A percentile compares a stretch with the other conserved stretches of the same genome.
Evolutionary conservation across 371 early-diverging fungal genomes (phyloP).

Genomic region (Zychaea mexicana): DNA sequence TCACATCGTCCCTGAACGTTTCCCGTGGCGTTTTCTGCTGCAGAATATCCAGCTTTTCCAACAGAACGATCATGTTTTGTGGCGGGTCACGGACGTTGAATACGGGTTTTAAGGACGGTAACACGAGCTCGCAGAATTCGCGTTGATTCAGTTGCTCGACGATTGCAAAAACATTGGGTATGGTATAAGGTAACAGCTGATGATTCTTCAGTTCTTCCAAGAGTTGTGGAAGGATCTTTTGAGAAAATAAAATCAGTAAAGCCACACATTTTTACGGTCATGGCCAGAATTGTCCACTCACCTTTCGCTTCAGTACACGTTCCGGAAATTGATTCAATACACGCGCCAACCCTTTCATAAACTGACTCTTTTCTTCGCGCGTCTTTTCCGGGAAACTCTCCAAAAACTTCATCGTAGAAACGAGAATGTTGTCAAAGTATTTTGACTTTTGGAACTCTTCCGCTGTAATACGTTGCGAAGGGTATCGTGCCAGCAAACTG

Average conservation of each 20-base stretch:
- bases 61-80: constrained; percentile 63
- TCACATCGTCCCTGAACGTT: constrained; percentile 67
- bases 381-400: constrained; percentile 82
- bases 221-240: constrained; percentile 70
- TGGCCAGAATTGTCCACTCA: constrained; percentile 13
- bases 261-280: neutral
- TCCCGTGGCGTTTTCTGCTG: constrained; percentile 65
- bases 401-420: constrained; percentile 80
- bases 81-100: constrained; percentile 65
- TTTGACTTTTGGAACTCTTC: constrained; percentile 65
- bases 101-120: constrained; percentile 68
- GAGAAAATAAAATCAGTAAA: neutral
- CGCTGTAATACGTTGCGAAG: constrained; percentile 62
- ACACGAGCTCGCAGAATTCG: constrained; percentile 66
- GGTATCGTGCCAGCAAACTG: constrained; percentile 55
- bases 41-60: constrained; percentile 65
- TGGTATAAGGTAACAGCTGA: constrained; percentile 66
- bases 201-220: constrained; percentile 78
- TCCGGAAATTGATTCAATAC: constrained; percentile 77
- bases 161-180: constrained; percentile 77
- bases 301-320: constrained; percentile 67
- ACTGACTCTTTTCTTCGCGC: constrained; percentile 75
- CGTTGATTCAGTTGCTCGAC: constrained; percentile 58
- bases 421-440: constrained; percentile 80
- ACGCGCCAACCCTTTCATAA: constrained; percentile 75